Evolutionary conservation across 139 green algal genomes (phyloP), one percentile per base, ranked within the genome.

Genomic region (Coccomyxa sp.): DNA sequence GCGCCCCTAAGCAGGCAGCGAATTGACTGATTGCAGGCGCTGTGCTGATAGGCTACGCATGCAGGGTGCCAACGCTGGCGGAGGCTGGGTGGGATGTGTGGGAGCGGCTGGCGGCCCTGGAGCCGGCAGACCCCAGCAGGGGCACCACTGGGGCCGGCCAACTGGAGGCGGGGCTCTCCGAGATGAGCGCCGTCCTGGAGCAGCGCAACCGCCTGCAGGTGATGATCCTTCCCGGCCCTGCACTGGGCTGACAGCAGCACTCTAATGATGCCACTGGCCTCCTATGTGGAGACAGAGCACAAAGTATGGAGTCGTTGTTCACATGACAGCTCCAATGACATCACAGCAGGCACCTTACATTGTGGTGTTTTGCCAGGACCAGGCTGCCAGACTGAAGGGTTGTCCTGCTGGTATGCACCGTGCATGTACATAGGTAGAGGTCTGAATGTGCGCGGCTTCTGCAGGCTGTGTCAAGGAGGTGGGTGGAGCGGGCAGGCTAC

Each of bases 41-140:
- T 68, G 22, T 68, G 54, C 16, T n/a, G 54, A 68, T 68, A 68
- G 54, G 54, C 54, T 37, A 31, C 1, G 6, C 34, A 27, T 36
- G 3, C 31, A 37, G n/a, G 68, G 22, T 39, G 70, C 36, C 70
- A 29, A 27, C 27, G 18, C n/a, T 77, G 31, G 81, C 82, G 24
- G 73, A 64, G 6, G 76, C 83, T 2, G 83, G 69, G 6, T 87
- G 83, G 83, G 83, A 86, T 38, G 74, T 87, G 39, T 76, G 85
- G 37, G 9, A 33, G 8, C 76, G 44, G 16, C 73, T 89, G 70
- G 70, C 75, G 29, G 58, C 74, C 6, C 54, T 83, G 39, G 37
- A 35, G 8, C 55, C 70, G 10, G 74, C 8, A 27, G 54, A 34
- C 34, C 37, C 40, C 31, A 34, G 68, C 64, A 22, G 18, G 3